These are phyloP conservation scores for Jackrogersella minutella DNA, from an alignment of 495 filamentous ascomycete genomes.

Conservation along the genomic window DNA sequence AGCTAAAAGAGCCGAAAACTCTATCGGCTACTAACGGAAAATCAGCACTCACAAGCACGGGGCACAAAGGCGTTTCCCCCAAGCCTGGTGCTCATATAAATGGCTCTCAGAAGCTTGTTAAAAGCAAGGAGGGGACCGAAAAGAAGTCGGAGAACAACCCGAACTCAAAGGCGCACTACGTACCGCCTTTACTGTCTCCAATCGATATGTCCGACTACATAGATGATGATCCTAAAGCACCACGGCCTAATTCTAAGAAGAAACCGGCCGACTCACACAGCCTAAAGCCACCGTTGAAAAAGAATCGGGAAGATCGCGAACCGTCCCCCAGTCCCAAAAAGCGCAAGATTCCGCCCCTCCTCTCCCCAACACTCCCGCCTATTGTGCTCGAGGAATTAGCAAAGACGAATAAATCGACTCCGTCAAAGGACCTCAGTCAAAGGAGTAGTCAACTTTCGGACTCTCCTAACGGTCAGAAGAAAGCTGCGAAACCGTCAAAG, in stretches of 20 bases:
- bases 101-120: constrained; percentile 45
- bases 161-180: constrained; percentile 35
- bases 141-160: constrained; percentile 46
- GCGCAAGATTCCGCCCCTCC: constrained; percentile 52
- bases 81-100: constrained; percentile 49
- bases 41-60: constrained; percentile 40
- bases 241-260: constrained; percentile 43
- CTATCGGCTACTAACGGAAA: constrained; percentile 49
- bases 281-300: constrained; percentile 40
- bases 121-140: constrained; percentile 46
- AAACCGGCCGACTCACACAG: constrained; percentile 34
- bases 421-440: constrained; percentile 46
- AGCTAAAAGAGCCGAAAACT: constrained; percentile 32
- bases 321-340: constrained; percentile 47
- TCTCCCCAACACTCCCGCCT: constrained; percentile 58
- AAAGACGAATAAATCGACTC: constrained; percentile 43
- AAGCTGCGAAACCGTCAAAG: constrained; percentile 42
- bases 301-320: constrained; percentile 46
- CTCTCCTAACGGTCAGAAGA: constrained; percentile 50
- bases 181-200: constrained; percentile 53
- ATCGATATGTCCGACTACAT: constrained; percentile 51
- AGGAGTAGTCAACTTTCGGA: constrained; percentile 45
- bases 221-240: constrained; percentile 39
- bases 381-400: constrained; percentile 55
- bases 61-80: constrained; percentile 49